Conservation (phyloP, 805 yeast species). For the Teunomyces kruisii region DNA sequence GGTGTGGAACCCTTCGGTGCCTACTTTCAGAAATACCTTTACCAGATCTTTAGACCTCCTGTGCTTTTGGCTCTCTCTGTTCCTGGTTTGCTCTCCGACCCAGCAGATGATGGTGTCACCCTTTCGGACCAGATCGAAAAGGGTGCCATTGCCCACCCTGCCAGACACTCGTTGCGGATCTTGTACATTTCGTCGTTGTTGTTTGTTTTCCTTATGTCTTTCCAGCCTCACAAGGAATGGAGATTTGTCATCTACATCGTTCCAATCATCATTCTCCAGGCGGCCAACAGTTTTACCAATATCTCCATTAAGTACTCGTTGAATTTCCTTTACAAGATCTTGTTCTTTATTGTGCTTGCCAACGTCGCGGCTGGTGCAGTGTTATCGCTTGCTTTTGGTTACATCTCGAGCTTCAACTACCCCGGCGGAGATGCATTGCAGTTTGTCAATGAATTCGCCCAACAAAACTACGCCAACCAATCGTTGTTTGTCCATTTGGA, state of each 20-base stretch:
- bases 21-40: constrained; percentile 57
- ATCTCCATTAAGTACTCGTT: constrained; percentile 17
- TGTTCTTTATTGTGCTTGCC: constrained; percentile 22
- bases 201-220: constrained; percentile 64
- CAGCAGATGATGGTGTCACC: constrained; percentile 37
- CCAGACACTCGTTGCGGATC: constrained; percentile 40
- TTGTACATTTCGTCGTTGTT: constrained; percentile 51
- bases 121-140: constrained; percentile 24
- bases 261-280: constrained; percentile 65
- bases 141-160: constrained; percentile 20
- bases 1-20: constrained; percentile 75
- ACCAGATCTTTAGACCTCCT: constrained; percentile 41
- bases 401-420: constrained; percentile 71
- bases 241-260: constrained; percentile 76
- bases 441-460: constrained; percentile 47
- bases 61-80: constrained; percentile 40
- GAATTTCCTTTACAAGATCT: constrained; percentile 22
- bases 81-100: constrained; percentile 44
- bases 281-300: constrained; percentile 57
- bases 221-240: constrained; percentile 94
- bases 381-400: constrained; percentile 52
- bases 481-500: constrained; percentile 64
- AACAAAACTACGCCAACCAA: constrained; percentile 16
- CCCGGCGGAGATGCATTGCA: constrained; percentile 83
- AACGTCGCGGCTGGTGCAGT: constrained; percentile 28